These are phyloP conservation scores for Sanghuangporus weigelae DNA, from an alignment of 1,284 basidiomycete genomes.

Conservation along the genomic window DNA sequence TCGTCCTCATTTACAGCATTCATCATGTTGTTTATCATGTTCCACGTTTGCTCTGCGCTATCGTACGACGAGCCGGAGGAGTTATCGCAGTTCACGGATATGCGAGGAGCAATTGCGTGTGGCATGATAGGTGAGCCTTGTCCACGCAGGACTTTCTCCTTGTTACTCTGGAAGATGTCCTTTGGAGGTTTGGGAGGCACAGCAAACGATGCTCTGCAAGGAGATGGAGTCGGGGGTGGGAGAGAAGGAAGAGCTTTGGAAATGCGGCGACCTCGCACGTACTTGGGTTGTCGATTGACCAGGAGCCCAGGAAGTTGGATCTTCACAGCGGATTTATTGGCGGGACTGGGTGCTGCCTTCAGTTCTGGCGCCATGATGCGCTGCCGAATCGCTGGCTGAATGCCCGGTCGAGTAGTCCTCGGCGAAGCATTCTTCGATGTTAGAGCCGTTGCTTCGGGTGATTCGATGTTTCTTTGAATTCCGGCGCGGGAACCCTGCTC, in stretches of 20 bases:
- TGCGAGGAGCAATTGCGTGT: neutral
- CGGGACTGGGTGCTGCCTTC: neutral
- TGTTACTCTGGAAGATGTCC: constrained; percentile 4
- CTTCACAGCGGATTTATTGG: neutral
- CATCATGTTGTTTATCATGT: constrained; percentile 11
- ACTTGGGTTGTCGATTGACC: neutral
- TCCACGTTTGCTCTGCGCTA: constrained; percentile 14
- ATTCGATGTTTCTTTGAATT: neutral
- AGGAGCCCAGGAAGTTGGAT: constrained; percentile 7
- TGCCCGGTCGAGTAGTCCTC: neutral
- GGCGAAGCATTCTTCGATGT: neutral
- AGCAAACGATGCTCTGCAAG: neutral
- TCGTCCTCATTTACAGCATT: constrained; percentile 3
- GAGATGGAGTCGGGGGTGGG: neutral
- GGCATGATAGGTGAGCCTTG: neutral
- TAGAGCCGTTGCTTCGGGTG: neutral
- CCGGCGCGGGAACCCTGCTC: neutral
- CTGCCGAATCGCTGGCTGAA: neutral
- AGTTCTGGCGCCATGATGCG: neutral
- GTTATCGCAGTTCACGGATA: neutral
- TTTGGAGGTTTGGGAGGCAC: neutral
- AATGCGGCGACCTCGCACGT: neutral
- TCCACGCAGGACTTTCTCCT: constrained; percentile 1
- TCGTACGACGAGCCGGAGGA: constrained; percentile 5
- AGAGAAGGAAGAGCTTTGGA: constrained; percentile 13